Conservation (phyloP, 495 filamentous ascomycete genomes). For the Penicillium fimorum region DNA sequence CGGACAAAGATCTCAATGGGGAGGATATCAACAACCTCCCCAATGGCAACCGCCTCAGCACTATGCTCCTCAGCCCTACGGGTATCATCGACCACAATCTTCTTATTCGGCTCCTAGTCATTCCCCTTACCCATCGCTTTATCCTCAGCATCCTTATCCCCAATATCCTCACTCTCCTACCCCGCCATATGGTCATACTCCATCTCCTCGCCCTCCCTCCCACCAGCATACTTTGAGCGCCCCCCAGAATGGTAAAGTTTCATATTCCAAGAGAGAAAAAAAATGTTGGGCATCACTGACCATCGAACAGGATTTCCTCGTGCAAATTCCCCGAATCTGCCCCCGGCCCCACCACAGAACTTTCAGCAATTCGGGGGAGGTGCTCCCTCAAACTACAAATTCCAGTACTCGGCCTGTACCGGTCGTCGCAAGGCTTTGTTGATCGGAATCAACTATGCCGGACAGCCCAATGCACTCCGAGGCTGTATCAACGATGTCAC, state of each 20-base stretch:
- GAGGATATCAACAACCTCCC: constrained; percentile 28
- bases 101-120: constrained; percentile 2
- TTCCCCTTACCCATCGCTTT: constrained; percentile 11
- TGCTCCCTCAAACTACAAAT: constrained; percentile 74
- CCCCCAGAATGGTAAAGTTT: constrained; percentile 16
- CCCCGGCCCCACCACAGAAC: constrained; percentile 41
- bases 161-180: constrained; percentile 13
- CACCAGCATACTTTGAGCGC: constrained; percentile 15
- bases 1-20: constrained; percentile 25
- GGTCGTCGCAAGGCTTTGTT: constrained; percentile 87
- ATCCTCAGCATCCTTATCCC: constrained; percentile 21
- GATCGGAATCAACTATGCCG: constrained; percentile 97
- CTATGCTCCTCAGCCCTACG: constrained; percentile 24
- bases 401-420: constrained; percentile 89
- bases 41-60: constrained; percentile 26
- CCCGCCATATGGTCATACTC: constrained; percentile 14
- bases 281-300: not conserved
- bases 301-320: constrained; percentile 11
- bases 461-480: constrained; percentile 79
- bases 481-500: constrained; percentile 98
- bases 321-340: constrained; percentile 24
- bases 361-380: constrained; percentile 67
- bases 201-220: constrained; percentile 13
- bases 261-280: not conserved
- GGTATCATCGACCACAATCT: constrained; percentile 6